Conservation (phyloP, 2,329 filamentous ascomycete species). For the Fusarium sp. region DNA sequence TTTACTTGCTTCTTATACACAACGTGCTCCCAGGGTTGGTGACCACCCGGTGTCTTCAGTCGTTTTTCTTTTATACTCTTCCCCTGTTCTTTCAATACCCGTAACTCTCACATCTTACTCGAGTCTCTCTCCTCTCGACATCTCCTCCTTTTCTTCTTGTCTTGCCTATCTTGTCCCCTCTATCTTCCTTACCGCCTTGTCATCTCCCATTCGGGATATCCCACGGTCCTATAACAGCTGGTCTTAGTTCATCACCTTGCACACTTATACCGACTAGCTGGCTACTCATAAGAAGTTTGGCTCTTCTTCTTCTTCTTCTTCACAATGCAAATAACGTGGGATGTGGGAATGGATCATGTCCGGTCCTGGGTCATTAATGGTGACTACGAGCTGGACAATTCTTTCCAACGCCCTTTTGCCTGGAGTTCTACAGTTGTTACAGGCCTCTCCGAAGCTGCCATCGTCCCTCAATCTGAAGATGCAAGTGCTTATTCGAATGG, state of each 20-base stretch:
- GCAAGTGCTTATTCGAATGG: constrained; percentile 39
- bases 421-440: constrained; percentile 47
- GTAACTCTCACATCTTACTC: constrained; percentile 31
- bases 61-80: constrained; percentile 36
- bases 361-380: constrained; percentile 47
- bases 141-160: constrained; percentile 9
- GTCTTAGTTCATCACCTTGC: not conserved
- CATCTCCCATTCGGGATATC: not conserved
- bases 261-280: constrained; percentile 20
- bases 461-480: constrained; percentile 34
- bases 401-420: constrained; percentile 40
- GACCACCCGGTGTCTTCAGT: constrained; percentile 39
- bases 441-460: constrained; percentile 44
- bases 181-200: not conserved
- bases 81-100: constrained; percentile 27
- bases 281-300: constrained; percentile 15
- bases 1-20: constrained; percentile 46
- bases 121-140: constrained; percentile 27
- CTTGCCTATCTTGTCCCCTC: constrained; percentile 5
- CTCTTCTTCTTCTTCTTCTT: constrained; percentile 18
- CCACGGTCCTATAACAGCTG: not conserved
- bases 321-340: constrained; percentile 48
- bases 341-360: constrained; percentile 48
- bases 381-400: constrained; percentile 37
- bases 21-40: constrained; percentile 39